These are phyloP conservation scores for Limonium bicolor DNA, from an alignment of 148 eudicot species.

Conservation along the genomic window DNA sequence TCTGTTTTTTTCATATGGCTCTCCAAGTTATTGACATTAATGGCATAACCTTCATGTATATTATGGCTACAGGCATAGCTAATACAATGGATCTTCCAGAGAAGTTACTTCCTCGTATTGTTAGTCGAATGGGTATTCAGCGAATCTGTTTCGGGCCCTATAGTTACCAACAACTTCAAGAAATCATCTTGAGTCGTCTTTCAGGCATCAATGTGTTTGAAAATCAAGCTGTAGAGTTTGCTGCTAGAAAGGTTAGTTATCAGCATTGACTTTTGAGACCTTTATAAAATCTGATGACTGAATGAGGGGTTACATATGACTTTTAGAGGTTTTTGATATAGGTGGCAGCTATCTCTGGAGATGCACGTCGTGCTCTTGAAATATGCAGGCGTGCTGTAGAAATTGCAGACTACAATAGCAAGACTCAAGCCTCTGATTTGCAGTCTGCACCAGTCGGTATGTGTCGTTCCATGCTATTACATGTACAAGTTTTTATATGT, in stretches of 20 bases:
- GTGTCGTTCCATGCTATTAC: neutral
- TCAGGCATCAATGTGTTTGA: constrained; percentile 94
- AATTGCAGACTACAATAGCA: constrained; percentile 63
- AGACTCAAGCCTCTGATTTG: constrained; percentile 23
- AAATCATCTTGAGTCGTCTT: constrained; percentile 79
- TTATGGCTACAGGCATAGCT: constrained; percentile 62
- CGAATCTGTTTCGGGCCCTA: constrained; percentile 94
- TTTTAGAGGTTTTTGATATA: constrained; percentile 13
- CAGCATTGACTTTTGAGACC: constrained; percentile 1
- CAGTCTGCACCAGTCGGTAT: constrained; percentile 34
- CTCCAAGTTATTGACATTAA: neutral
- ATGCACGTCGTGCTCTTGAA: constrained; percentile 94
- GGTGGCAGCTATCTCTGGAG: constrained; percentile 99
- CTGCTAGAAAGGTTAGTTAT: constrained; percentile 70
- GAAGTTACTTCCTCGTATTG: constrained; percentile 96
- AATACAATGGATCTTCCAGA: constrained; percentile 99
- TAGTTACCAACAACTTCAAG: constrained; percentile 86
- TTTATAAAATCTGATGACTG: neutral
- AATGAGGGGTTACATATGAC: neutral
- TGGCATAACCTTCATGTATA: neutral
- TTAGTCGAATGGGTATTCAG: constrained; percentile 96
- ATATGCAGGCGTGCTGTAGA: constrained; percentile 98
- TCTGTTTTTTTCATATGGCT: neutral
- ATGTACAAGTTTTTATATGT: neutral
- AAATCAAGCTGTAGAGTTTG: constrained; percentile 87